Evolutionary conservation across 208 protist species (phyloP).

Genomic region (Acanthamoeba triangularis): DNA sequence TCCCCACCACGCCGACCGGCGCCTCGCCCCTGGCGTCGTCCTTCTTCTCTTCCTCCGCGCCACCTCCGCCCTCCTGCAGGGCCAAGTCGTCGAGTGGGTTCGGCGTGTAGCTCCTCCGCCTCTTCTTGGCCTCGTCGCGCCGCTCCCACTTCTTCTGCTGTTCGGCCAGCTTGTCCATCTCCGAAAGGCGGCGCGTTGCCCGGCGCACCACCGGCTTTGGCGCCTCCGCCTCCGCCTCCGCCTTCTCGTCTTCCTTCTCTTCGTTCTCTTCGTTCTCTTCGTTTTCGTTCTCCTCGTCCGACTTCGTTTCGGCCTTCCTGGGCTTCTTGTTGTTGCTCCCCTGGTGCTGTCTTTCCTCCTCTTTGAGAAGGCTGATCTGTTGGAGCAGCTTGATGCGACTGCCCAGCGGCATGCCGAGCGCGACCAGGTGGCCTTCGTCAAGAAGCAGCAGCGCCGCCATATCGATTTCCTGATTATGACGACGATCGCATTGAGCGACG

Average conservation of each 20-base stretch:
- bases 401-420: neutral
- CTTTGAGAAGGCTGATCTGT: neutral
- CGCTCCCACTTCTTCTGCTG: neutral
- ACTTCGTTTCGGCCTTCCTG: neutral
- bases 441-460: neutral
- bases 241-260: neutral
- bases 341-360: neutral
- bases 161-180: neutral
- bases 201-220: neutral
- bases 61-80: neutral
- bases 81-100: neutral
- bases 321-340: neutral
- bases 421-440: neutral
- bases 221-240: neutral
- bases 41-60: neutral
- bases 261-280: neutral
- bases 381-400: constrained; percentile 6
- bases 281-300: neutral
- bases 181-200: neutral
- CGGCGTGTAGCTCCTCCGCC: neutral
- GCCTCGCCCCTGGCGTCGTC: too few species aligned
- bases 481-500: too few species aligned
- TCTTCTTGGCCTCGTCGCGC: neutral
- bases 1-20: too few species aligned
- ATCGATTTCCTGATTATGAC: neutral